These are phyloP conservation scores for Azolla pinnata DNA, from an alignment of 75 land plant genomes.

Conservation along the genomic window DNA sequence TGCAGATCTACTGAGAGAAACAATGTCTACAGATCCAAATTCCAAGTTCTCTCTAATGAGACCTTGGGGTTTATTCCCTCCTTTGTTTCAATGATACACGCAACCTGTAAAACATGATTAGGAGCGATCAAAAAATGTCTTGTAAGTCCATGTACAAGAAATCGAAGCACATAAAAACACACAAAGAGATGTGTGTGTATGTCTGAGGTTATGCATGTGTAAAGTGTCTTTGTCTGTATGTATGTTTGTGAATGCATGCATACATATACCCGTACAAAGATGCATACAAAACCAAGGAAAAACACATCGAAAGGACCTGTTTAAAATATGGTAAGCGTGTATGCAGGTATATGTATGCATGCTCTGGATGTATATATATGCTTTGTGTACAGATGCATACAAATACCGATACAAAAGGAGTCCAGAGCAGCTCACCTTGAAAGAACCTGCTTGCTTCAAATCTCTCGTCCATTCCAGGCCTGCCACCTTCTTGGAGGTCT, in stretches of 20 bases:
- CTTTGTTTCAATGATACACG: not conserved
- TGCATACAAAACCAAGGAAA: not conserved
- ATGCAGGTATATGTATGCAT: not conserved
- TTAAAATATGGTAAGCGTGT: not conserved
- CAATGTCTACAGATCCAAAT: too few species aligned
- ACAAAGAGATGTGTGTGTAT: not conserved
- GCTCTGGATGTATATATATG: not conserved
- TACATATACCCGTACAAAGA: not conserved
- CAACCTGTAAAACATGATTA: too few species aligned
- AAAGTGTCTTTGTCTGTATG: not conserved
- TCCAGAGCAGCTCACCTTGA: constrained; percentile 51
- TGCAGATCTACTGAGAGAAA: too few species aligned
- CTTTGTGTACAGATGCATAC: not conserved
- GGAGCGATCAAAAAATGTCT: too few species aligned
- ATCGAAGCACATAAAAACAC: not conserved
- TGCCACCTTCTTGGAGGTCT: constrained; percentile 39
- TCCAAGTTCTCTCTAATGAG: too few species aligned
- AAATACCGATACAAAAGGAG: not conserved
- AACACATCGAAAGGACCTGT: not conserved
- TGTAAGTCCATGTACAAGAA: not conserved
- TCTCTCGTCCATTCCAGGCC: constrained; percentile 80
- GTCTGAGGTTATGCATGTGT: not conserved
- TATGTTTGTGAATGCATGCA: not conserved
- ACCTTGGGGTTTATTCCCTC: not conserved
- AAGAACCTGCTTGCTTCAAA: constrained; percentile 49